A percentile compares a stretch with the other conserved stretches of the same genome.
Evolutionary conservation across 352 stramenopile species (phyloP).

Genomic region (Phytophthora kernoviae): DNA sequence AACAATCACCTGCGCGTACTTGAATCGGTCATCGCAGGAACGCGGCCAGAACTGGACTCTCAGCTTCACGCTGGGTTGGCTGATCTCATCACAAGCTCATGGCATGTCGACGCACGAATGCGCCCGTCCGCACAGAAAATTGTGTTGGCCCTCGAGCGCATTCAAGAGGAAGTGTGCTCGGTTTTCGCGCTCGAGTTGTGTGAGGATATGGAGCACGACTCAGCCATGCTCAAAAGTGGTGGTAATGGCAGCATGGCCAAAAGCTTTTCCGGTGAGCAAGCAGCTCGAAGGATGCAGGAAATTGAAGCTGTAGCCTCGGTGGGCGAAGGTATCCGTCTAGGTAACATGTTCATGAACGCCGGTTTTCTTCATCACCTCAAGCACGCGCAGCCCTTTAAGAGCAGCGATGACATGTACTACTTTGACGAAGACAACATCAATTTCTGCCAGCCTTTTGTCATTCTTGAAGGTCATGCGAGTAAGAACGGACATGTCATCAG

Average conservation of each 20-base stretch:
- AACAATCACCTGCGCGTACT: slow-evolving; percentile 66
- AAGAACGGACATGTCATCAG: slow-evolving; percentile 10
- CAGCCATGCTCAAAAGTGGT: slow-evolving; percentile 24
- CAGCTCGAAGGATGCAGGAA: slow-evolving; percentile 42
- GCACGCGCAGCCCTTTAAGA: slow-evolving; percentile 48
- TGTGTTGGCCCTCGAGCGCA: slow-evolving; percentile 44
- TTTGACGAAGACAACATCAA: slow-evolving; percentile 53
- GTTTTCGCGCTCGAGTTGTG: slow-evolving; percentile 43
- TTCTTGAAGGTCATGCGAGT: slow-evolving; percentile 34
- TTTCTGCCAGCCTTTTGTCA: slow-evolving; percentile 38
- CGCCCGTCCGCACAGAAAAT: slow-evolving; percentile 51
- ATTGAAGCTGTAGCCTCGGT: slow-evolving; percentile 42
- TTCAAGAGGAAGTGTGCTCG: slow-evolving; percentile 50
- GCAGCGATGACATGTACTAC: slow-evolving; percentile 44
- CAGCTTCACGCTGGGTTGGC: slow-evolving; percentile 37
- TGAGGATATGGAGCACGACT: slow-evolving; percentile 38
- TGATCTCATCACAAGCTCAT: slow-evolving; percentile 43
- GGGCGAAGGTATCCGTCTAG: slow-evolving; percentile 49
- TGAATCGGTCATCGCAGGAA: slow-evolving; percentile 48
- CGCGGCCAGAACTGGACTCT: slow-evolving; percentile 37
- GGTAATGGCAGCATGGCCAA: slow-evolving; percentile 18
- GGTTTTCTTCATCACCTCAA: slow-evolving; percentile 61
- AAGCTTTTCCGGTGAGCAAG: slow-evolving; percentile 35
- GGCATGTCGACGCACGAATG: slow-evolving; percentile 42
- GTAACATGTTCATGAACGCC: slow-evolving; percentile 65